These are phyloP conservation scores for Mycotypha africana DNA, from an alignment of 371 early-diverging fungal genomes.

Conservation along the genomic window DNA sequence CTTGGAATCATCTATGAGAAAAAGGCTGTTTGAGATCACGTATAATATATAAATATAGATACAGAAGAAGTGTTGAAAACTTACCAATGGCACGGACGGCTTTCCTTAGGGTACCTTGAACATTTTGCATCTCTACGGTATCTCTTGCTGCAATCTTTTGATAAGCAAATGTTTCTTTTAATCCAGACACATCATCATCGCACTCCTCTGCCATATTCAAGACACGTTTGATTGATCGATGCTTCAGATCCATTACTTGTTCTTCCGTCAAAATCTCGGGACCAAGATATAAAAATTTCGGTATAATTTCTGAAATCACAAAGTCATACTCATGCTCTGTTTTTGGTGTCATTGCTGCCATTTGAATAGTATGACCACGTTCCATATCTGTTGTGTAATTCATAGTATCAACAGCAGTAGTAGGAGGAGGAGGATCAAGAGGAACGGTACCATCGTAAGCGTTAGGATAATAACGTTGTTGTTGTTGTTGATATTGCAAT, in stretches of 20 bases:
- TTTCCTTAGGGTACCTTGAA: conserved; percentile 41
- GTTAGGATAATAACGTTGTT: background rate
- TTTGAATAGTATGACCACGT: background rate
- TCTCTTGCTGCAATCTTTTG: conserved; percentile 55
- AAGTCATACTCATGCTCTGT: conserved; percentile 31
- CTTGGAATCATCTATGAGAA: conserved; percentile 29
- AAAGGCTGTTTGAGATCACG: no score
- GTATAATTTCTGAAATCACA: conserved; percentile 53
- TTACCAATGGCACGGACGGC: conserved; percentile 58
- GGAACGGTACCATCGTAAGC: no score
- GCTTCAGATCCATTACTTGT: conserved; percentile 33
- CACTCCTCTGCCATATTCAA: conserved; percentile 65
- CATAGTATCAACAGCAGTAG: background rate
- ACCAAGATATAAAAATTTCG: conserved; percentile 54
- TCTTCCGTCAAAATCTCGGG: conserved; percentile 47
- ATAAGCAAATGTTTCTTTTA: conserved; percentile 35
- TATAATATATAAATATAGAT: no score
- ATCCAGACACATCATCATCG: conserved; percentile 51
- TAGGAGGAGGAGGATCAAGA: conserved; percentile 35
- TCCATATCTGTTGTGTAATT: no score
- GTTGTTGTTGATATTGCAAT: conserved; percentile 49
- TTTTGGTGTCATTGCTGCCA: conserved; percentile 15
- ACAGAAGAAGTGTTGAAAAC: no score
- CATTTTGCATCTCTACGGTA: conserved; percentile 55
- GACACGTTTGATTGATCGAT: conserved; percentile 42